Evolutionary conservation across 495 filamentous ascomycete genomes (phyloP).

Genomic region (Zalerion maritima): DNA sequence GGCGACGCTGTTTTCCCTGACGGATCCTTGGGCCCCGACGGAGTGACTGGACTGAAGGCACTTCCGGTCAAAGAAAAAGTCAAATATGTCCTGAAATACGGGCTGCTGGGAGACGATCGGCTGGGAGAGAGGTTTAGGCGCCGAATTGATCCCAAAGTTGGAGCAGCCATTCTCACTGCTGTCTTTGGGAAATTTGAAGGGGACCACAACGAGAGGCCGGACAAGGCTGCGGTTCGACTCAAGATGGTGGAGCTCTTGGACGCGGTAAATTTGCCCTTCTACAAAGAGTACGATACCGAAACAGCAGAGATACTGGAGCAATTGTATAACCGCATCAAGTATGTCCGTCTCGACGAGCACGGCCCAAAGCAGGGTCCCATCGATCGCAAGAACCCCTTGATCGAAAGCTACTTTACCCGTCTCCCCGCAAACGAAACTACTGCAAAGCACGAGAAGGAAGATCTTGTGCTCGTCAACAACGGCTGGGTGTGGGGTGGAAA

Average conservation of each 20-base stretch:
- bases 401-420: conserved; percentile 92
- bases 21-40: conserved; percentile 25
- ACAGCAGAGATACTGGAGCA: conserved; percentile 73
- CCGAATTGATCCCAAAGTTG: conserved; percentile 46
- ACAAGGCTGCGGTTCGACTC: conserved; percentile 32
- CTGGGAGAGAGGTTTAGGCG: conserved; percentile 69
- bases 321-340: conserved; percentile 85
- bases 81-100: conserved; percentile 37
- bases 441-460: conserved; percentile 56
- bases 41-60: conserved; percentile 28
- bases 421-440: conserved; percentile 70
- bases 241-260: conserved; percentile 52
- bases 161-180: conserved; percentile 51
- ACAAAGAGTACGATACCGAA: conserved; percentile 81
- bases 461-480: conserved; percentile 82
- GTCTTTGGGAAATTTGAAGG: conserved; percentile 54
- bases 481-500: conserved; percentile 99
- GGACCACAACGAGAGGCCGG: conserved; percentile 23
- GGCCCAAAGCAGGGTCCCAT: conserved; percentile 81
- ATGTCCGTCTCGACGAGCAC: conserved; percentile 76
- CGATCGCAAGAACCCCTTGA: conserved; percentile 59
- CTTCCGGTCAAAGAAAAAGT: conserved; percentile 31
- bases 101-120: conserved; percentile 49
- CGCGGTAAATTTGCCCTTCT: conserved; percentile 73
- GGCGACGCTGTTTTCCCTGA: conserved; percentile 35